Conservation (phyloP, 805 yeast species). For the Kluyveromyces siamensis region DNA sequence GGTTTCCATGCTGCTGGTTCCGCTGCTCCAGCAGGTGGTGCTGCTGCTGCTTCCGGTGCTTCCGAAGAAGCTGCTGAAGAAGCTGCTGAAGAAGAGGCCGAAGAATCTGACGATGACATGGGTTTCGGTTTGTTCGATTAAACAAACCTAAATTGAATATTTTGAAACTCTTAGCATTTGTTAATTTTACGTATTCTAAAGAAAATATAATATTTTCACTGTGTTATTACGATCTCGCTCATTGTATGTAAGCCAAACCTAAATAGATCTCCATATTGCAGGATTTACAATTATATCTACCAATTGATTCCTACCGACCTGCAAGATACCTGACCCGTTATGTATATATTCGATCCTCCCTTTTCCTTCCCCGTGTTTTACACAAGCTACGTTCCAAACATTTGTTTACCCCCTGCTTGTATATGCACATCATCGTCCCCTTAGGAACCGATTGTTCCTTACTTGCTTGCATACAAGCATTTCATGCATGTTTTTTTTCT, state of each 20-base stretch:
- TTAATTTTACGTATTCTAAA: not conserved
- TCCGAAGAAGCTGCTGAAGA: constrained; percentile 37
- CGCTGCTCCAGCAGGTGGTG: constrained; percentile 36
- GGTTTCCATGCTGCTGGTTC: constrained; percentile 40
- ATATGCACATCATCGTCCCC: not conserved
- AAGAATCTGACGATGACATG: constrained; percentile 78
- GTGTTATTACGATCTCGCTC: not conserved
- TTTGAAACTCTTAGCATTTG: not conserved
- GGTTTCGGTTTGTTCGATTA: constrained; percentile 91
- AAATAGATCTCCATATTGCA: not conserved
- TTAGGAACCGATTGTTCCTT: not conserved
- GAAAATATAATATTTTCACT: not conserved
- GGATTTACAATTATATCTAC: not conserved
- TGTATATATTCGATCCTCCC: not conserved
- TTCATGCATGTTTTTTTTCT: not conserved
- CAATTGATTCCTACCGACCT: not conserved
- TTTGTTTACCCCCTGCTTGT: not conserved
- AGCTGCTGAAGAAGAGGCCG: constrained; percentile 55
- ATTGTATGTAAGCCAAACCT: not conserved
- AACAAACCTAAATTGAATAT: constrained; percentile 16
- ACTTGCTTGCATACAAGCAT: not conserved
- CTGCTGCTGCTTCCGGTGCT: constrained; percentile 39
- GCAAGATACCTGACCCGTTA: not conserved
- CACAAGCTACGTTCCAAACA: not conserved
- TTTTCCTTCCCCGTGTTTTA: not conserved